Evolutionary conservation across 371 early-diverging fungal species (phyloP), one percentile per base, ranked within the genome.

Genomic region (Quaeritorhiza haematococci): DNA sequence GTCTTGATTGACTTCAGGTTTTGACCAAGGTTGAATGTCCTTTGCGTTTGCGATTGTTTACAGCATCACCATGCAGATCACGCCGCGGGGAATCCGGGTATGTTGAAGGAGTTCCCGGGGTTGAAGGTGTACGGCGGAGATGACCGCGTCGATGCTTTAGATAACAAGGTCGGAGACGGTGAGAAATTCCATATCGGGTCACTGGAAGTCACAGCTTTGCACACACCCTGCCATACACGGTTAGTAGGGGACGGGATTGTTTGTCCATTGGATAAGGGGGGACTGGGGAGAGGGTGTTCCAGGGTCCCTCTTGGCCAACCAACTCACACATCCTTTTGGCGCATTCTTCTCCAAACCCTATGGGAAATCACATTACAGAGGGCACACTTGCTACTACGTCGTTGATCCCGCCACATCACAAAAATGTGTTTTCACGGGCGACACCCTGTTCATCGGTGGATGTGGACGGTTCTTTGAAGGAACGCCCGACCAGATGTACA

Each of bases 401-500:
- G 78, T 68, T 21, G 88, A 84, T 45, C 66, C 32, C 62, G 64
- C 56, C 69, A 66, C 56, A 63, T 28, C 73, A 66, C 56, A 80
- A 67, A 63, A 64, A 33, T 80, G 75, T 27, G 85, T 87, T 38
- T 90, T 90, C 58, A 88, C 90, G 15, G 90, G 90, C 17, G 90
- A 90, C 49, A 89, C 89, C 4, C 68, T 90, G 57, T 90, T 90
- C 66, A 68, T 89, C 33, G 90, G 78, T 60, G 91, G 92, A 0
- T 94, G 94, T 61, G 96, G 96, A 3, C 75, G 90, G 26, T 90
- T 96, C 69, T 96, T 96, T 70, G 96, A 96, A 69, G 96, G 95
- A 26, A 85, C 85, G 0, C 79, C 92, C 0, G 66, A 74, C 23
- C 84, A 93, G 50, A 94, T 96, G 95, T 72, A 86, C 71, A 68